A percentile compares a stretch with the other conserved stretches of the same genome.
phyloP scores from a whole-genome alignment of 164 flowering plant species.

The Sextonia rubra region DNA sequence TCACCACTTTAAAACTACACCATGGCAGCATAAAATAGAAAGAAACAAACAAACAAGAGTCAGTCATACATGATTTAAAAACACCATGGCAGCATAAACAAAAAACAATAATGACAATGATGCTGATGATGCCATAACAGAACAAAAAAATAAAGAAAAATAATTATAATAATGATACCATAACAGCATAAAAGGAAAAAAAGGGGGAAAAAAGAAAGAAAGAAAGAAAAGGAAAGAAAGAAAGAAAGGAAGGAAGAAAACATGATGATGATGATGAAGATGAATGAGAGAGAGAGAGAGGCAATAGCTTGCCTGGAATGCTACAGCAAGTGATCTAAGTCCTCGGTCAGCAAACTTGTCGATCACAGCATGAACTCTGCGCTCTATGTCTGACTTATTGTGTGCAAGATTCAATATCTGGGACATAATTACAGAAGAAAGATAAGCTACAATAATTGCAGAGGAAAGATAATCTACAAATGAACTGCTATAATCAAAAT shows the following conservation, averaged over 20 bases:
- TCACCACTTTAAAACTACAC: neutral
- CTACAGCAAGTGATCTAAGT: slow-evolving; percentile 80
- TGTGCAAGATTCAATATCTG: slow-evolving; percentile 77
- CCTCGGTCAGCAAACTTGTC: slow-evolving; percentile 90
- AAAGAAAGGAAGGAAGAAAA: neutral
- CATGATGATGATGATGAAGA: neutral
- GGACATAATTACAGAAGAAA: neutral
- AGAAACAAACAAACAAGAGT: neutral
- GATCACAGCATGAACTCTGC: slow-evolving; percentile 72
- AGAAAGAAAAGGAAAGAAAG: neutral
- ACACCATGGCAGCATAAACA: neutral
- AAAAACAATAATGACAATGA: neutral
- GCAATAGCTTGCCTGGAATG: slow-evolving; percentile 61
- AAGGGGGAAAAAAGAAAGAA: neutral
- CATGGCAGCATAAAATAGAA: neutral
- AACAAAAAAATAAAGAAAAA: neutral
- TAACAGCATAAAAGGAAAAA: neutral
- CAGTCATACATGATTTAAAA: neutral
- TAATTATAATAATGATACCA: neutral
- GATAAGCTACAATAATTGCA: neutral
- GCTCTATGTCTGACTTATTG: slow-evolving; percentile 73
- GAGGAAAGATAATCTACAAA: neutral
- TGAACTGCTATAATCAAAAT: neutral
- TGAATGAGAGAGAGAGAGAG: neutral
- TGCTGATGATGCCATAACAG: neutral